These are phyloP conservation scores for Globisporangium mamillatum DNA, from an alignment of 352 stramenopile genomes.

Conservation along the genomic window DNA sequence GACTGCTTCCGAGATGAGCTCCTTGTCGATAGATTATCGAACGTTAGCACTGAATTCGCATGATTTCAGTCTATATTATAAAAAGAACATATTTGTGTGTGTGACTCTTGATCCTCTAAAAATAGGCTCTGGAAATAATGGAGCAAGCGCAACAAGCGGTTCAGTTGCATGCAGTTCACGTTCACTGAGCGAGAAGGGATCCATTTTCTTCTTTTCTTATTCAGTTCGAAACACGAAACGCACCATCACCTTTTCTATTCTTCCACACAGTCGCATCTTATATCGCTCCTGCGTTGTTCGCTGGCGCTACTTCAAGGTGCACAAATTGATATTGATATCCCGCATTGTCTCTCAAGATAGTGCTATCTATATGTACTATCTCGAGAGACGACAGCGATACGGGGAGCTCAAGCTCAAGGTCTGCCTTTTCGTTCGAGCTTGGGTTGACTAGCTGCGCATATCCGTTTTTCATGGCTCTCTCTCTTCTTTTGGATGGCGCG, in stretches of 20 bases:
- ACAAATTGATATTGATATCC: neutral
- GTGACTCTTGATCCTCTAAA: neutral
- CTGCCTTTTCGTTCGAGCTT: conserved; percentile 7
- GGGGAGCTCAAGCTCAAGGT: neutral
- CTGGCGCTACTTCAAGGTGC: neutral
- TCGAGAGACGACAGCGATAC: neutral
- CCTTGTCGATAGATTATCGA: too few species aligned
- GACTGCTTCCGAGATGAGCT: too few species aligned
- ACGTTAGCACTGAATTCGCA: too few species aligned
- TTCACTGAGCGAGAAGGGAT: conserved; percentile 2
- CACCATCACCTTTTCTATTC: neutral
- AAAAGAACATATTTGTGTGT: neutral
- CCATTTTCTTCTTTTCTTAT: conserved; percentile 10
- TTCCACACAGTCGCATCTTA: neutral
- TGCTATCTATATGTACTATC: neutral
- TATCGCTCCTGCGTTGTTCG: neutral
- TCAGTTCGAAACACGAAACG: neutral
- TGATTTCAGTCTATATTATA: neutral
- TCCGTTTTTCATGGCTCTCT: too few species aligned
- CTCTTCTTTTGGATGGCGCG: too few species aligned
- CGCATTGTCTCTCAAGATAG: neutral
- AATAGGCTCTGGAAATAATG: neutral
- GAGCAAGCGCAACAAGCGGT: neutral
- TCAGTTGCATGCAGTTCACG: conserved; percentile 1
- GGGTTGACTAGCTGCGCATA: neutral